phyloP scores from a whole-genome alignment of 257 asterid species.

The Datura wrightii region DNA sequence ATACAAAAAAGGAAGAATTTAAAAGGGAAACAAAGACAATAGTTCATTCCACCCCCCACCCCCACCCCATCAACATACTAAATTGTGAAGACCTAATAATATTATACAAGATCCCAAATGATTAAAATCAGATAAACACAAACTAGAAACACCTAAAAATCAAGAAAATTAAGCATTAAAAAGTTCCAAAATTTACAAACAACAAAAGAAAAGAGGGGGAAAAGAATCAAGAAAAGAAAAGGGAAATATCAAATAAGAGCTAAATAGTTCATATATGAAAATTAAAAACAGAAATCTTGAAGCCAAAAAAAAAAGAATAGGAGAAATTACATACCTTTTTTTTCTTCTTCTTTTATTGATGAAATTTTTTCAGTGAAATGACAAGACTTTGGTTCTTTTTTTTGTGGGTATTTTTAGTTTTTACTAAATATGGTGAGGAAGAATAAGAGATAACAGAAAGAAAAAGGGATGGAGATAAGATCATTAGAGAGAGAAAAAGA shows the following conservation, averaged over 20 bases:
- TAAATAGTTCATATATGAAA: not conserved
- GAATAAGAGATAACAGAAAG: slow-evolving; percentile 28
- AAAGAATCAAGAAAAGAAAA: not conserved
- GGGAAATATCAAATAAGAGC: not conserved
- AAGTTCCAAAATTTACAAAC: not conserved
- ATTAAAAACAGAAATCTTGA: slow-evolving; percentile 2
- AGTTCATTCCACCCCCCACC: not conserved
- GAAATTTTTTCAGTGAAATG: slow-evolving; percentile 25
- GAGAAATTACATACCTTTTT: not conserved
- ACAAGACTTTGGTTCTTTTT: slow-evolving; percentile 10
- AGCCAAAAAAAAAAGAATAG: not conserved
- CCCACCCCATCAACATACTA: not conserved
- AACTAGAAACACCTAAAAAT: not conserved
- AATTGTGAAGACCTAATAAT: no score
- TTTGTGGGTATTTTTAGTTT: slow-evolving; percentile 39
- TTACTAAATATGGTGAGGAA: slow-evolving; percentile 62
- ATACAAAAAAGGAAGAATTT: not conserved
- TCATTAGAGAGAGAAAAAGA: slow-evolving; percentile 49
- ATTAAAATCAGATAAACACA: not conserved
- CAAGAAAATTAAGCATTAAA: not conserved
- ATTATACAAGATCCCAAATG: no score
- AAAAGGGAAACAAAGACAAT: not conserved
- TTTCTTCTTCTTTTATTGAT: not conserved
- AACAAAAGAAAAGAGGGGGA: not conserved
- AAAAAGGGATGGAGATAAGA: slow-evolving; percentile 68